phyloP scores from a whole-genome alignment of 1,284 basidiomycete species.

The Microbotryum scabiosae region DNA sequence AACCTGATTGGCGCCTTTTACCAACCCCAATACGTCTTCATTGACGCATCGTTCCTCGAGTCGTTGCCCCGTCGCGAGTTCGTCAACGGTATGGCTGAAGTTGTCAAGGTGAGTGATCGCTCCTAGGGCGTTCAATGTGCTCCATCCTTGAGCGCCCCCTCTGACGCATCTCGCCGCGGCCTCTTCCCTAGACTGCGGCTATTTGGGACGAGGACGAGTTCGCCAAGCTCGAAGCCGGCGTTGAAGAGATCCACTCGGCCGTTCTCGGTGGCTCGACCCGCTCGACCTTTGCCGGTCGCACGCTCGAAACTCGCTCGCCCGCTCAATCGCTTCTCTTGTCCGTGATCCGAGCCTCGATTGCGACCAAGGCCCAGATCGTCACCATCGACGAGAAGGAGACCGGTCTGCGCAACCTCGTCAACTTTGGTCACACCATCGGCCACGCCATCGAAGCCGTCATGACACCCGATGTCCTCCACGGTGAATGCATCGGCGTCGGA shows the following conservation, averaged over 20 bases:
- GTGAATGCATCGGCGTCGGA: slow-evolving; percentile 84
- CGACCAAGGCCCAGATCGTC: slow-evolving; percentile 87
- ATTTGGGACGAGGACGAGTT: slow-evolving; percentile 91
- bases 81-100: slow-evolving; percentile 97
- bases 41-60: slow-evolving; percentile 90
- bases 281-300: slow-evolving; percentile 53
- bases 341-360: slow-evolving; percentile 35
- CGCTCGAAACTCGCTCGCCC: slow-evolving; percentile 57
- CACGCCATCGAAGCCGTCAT: slow-evolving; percentile 92
- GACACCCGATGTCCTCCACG: slow-evolving; percentile 82
- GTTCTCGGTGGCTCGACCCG: slow-evolving; percentile 56
- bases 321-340: slow-evolving; percentile 46
- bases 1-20: slow-evolving; percentile 98
- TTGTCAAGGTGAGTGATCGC: slow-evolving; percentile 87
- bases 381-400: slow-evolving; percentile 92
- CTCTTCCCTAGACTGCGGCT: slow-evolving; percentile 65
- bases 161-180: too few species aligned
- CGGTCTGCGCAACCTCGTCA: slow-evolving; percentile 89
- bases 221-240: slow-evolving; percentile 69
- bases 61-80: slow-evolving; percentile 89
- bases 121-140: slow-evolving; percentile 14
- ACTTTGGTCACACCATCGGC: slow-evolving; percentile 93
- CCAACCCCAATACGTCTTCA: slow-evolving; percentile 96
- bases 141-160: neutral
- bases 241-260: slow-evolving; percentile 72